Conservation (phyloP, 2,329 filamentous ascomycete species). For the Dothidotthia symphoricarpi region DNA sequence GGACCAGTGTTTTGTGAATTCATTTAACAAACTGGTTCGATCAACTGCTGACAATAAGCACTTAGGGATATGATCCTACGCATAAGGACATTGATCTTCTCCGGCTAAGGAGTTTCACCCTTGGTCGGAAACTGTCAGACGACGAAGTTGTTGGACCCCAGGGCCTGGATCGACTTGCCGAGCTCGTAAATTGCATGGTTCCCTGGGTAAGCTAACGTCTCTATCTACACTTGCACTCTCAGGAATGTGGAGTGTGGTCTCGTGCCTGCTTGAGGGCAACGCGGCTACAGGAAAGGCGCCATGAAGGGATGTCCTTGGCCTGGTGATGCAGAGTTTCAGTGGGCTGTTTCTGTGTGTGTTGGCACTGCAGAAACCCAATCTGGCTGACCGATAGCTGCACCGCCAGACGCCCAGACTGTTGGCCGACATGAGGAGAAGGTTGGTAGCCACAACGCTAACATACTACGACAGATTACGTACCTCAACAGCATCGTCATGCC, state of each 20-base stretch:
- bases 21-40: too few relatives aligned
- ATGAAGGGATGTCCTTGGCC: slow-evolving; percentile 21
- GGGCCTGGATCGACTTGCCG: slow-evolving; percentile 64
- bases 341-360: slow-evolving; percentile 26
- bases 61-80: slow-evolving; percentile 68
- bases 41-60: slow-evolving; percentile 22
- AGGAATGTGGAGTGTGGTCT: too few relatives aligned
- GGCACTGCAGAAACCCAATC: slow-evolving; percentile 34
- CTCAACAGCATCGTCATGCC: slow-evolving; percentile 53
- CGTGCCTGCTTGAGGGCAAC: neutral
- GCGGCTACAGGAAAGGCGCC: slow-evolving; percentile 1
- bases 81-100: slow-evolving; percentile 79
- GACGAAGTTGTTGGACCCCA: slow-evolving; percentile 60
- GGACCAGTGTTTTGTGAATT: too few relatives aligned
- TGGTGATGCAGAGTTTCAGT: slow-evolving; percentile 15
- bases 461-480: slow-evolving; percentile 47
- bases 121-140: slow-evolving; percentile 65
- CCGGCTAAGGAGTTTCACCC: slow-evolving; percentile 75
- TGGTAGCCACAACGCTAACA: slow-evolving; percentile 24
- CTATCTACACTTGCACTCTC: too few relatives aligned
- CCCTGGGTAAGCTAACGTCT: slow-evolving; percentile 67
- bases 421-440: slow-evolving; percentile 9
- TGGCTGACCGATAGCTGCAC: slow-evolving; percentile 24
- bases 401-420: slow-evolving; percentile 12
- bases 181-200: slow-evolving; percentile 66